These are phyloP conservation scores for Cystofilobasidium bisporidii DNA, from an alignment of 768 basidiomycete species.

Conservation along the genomic window DNA sequence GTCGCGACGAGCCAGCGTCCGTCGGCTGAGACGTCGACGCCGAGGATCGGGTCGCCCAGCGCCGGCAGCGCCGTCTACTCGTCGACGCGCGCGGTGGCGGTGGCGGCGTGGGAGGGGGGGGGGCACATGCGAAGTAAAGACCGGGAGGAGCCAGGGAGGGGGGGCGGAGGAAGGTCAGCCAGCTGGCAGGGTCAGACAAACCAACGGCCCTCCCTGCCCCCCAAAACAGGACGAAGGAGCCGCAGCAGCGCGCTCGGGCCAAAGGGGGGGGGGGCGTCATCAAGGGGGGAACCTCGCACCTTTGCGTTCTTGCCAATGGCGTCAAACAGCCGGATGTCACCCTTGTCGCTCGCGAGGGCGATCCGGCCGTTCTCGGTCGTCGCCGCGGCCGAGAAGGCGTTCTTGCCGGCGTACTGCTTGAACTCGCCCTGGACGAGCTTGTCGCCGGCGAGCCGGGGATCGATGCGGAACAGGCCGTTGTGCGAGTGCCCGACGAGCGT, in stretches of 20 bases:
- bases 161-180: background rate
- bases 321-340: conserved; percentile 91
- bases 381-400: conserved; percentile 82
- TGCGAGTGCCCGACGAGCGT: conserved; percentile 79
- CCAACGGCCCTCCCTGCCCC: too few relatives aligned
- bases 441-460: conserved; percentile 81
- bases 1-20: conserved; percentile 95
- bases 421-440: conserved; percentile 90
- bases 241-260: too few relatives aligned
- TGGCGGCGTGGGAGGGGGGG: too few relatives aligned
- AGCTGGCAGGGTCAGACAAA: too few relatives aligned
- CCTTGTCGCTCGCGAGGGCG: conserved; percentile 91
- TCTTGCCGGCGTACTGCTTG: conserved; percentile 93
- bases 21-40: conserved; percentile 85
- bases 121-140: too few relatives aligned
- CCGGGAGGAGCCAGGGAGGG: too few relatives aligned
- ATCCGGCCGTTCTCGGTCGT: conserved; percentile 80
- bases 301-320: conserved; percentile 97
- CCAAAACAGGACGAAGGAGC: too few relatives aligned
- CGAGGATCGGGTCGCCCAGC: conserved; percentile 86
- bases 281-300: conserved; percentile 35
- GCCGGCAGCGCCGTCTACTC: conserved; percentile 78
- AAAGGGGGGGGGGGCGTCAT: too few relatives aligned
- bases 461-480: conserved; percentile 94
- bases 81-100: too few relatives aligned